These are phyloP conservation scores for Nicotiana sylvestris DNA, from an alignment of 257 asterid species.

Conservation along the genomic window DNA sequence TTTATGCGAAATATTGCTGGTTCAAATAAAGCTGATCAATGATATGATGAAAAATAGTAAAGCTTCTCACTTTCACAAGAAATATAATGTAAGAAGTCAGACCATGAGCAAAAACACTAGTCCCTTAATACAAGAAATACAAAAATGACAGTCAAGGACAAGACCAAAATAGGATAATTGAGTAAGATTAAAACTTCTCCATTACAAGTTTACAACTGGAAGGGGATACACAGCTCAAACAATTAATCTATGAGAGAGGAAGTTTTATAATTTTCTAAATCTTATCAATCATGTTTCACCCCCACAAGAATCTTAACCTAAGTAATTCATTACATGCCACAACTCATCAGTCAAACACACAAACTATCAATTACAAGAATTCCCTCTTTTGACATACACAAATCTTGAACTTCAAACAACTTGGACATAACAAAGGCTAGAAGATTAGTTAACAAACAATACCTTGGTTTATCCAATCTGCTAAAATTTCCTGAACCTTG, in stretches of 20 bases:
- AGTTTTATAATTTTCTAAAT: neutral
- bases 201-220: neutral
- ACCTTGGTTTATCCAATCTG: constrained; percentile 44
- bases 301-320: neutral
- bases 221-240: neutral
- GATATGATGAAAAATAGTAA: neutral
- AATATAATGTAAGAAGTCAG: neutral
- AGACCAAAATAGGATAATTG: neutral
- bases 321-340: neutral
- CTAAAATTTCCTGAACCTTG: constrained; percentile 42
- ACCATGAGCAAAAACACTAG: neutral
- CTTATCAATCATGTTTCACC: neutral
- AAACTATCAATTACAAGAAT: neutral
- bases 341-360: neutral
- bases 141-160: neutral
- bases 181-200: neutral
- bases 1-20: constrained; percentile 56
- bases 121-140: neutral
- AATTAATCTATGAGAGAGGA: neutral
- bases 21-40: constrained; percentile 15
- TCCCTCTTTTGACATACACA: neutral
- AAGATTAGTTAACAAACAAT: neutral
- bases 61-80: constrained; percentile 9
- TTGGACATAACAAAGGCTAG: neutral
- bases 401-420: neutral